phyloP scores from a whole-genome alignment of 768 basidiomycete genomes.

The Pisolithus albus region DNA sequence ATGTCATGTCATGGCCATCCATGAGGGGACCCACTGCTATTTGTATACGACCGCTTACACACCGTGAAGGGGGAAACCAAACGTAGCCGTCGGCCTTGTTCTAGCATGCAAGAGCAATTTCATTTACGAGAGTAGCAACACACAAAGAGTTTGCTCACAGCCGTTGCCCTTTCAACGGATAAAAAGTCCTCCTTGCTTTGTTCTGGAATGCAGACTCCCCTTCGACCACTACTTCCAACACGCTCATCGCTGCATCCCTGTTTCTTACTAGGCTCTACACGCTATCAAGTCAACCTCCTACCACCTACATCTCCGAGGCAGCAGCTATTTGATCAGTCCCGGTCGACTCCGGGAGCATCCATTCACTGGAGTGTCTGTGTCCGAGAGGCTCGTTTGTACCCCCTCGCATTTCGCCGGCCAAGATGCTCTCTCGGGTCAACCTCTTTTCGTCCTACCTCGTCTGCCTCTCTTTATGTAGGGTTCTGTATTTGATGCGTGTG shows the following conservation, averaged over 20 bases:
- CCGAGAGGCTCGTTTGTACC: neutral
- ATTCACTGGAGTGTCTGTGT: neutral
- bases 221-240: neutral
- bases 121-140: neutral
- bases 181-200: constrained; percentile 1
- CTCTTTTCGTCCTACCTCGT: neutral
- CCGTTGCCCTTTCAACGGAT: neutral
- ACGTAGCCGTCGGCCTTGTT: constrained; percentile 1
- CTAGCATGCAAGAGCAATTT: neutral
- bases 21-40: too few species aligned
- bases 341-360: neutral
- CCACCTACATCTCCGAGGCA: neutral
- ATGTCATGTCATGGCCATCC: neutral
- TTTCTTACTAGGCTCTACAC: neutral
- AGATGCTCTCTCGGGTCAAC: constrained; percentile 5
- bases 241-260: neutral
- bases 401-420: neutral
- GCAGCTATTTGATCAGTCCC: neutral
- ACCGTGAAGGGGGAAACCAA: constrained; percentile 5
- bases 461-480: constrained; percentile 7
- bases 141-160: neutral
- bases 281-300: neutral
- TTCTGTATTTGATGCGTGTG: neutral
- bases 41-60: neutral
- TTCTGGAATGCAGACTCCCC: neutral